Conservation (phyloP, 805 yeast species). For the Ogataea glucozyma region DNA sequence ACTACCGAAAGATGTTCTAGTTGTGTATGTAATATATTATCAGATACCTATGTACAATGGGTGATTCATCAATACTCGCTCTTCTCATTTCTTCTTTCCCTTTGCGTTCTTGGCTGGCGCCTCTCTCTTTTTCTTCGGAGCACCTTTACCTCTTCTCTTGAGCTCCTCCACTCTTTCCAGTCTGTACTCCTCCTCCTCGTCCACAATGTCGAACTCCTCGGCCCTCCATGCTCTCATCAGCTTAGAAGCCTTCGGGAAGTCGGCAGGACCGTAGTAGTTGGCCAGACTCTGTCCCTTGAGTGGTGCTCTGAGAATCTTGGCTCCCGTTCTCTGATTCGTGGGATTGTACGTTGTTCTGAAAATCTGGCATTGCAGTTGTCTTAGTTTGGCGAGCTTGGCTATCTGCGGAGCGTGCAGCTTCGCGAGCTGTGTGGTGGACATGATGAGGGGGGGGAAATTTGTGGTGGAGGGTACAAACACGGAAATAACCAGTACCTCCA, state of each 20-base stretch:
- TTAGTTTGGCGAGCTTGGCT: slow-evolving; percentile 54
- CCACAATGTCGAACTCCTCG: slow-evolving; percentile 46
- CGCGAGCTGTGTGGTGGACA: slow-evolving; percentile 8
- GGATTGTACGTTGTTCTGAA: slow-evolving; percentile 77
- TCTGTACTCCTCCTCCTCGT: slow-evolving; percentile 72
- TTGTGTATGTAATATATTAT: slow-evolving; percentile 11
- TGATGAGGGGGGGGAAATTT: too few relatives aligned
- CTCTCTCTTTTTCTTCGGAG: slow-evolving; percentile 73
- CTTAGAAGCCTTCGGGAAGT: slow-evolving; percentile 57
- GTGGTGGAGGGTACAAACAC: too few relatives aligned
- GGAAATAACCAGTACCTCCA: too few relatives aligned
- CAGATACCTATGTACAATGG: slow-evolving; percentile 12
- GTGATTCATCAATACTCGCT: neutral
- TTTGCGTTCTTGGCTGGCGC: slow-evolving; percentile 37
- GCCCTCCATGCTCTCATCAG: slow-evolving; percentile 28
- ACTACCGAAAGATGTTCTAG: slow-evolving; percentile 35
- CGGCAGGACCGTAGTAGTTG: slow-evolving; percentile 72
- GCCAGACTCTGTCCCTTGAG: slow-evolving; percentile 72
- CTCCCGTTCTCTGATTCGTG: slow-evolving; percentile 62
- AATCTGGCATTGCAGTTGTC: slow-evolving; percentile 61
- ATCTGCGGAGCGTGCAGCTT: slow-evolving; percentile 36
- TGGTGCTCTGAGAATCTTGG: slow-evolving; percentile 65
- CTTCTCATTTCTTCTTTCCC: slow-evolving; percentile 39
- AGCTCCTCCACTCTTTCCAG: slow-evolving; percentile 60
- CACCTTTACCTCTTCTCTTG: slow-evolving; percentile 87